Base-by-base conservation (phyloP, 805 yeast species). In the Ogataea zsoltii region DNA sequence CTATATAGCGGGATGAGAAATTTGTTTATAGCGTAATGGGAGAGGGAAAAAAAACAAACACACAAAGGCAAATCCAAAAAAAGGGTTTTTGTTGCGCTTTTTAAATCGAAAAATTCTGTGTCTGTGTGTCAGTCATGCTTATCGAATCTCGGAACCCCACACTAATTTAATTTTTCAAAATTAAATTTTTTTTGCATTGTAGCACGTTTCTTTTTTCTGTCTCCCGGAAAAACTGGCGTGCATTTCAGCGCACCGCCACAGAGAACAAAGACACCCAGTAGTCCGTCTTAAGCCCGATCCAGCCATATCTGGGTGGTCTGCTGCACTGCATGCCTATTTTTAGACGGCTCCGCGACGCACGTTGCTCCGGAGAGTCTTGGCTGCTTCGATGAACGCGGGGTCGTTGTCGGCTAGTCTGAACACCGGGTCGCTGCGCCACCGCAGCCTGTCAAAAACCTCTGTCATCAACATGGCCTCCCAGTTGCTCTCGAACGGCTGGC, bases 341-440 rank as follows among this genome's bases (percentile, higher is more conserved):
- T 21, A 21, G 25, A 5, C 25, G 7, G 4, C 23, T 21, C 37
- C 28, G 37, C 15, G 28, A 16, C 4, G 3, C 10, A 9, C 17
- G 7, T 14, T 11, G 14, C 19, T 16, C 23, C 33, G 38, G 12
- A 46, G 31, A 19, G 41, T 14, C n/a, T 38, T 47, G 12, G 54
- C 54, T 30, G 47, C 49, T 13, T 50, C 41, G 7, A 31, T 18
- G 26, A 53, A 53, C 4, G 40, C 33, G 15, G 40, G 29, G 2
- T 7, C 13, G 32, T 53, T 53, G 3, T 35, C 37, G 17, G 38
- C 44, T 11, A 53, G 34, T 5, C 29, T 33, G 35, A 51, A 50
- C 9, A 33, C 33, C 23, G 55, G 55, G 14, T 48, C 40, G 7
- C 36, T 36, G 4, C 17, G 25, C 56, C 56, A 53, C 18, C 29